Evolutionary conservation across 1,284 basidiomycete genomes (phyloP), one percentile per base, ranked within the genome.

Genomic region (Naganishia liquefaciens): DNA sequence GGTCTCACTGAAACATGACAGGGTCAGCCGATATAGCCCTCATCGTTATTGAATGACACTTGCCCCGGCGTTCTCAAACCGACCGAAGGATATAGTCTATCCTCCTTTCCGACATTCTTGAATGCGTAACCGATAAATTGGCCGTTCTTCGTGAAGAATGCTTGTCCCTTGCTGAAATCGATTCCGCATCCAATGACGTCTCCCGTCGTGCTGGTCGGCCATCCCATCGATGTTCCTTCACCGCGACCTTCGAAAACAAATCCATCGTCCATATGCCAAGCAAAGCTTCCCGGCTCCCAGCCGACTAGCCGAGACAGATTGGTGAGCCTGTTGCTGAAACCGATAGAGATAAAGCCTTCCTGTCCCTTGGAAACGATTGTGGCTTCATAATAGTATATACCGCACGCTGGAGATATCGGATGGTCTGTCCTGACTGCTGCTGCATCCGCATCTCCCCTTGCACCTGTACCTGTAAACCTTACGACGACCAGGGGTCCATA

Each of bases 231-330:
- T 7, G 52, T 68, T 11, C 67, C 67, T 50, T 68, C 62, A 15
- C 67, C 67, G 42, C 51, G 58, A 11, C 69, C 6, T 5, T 65
- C 60, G 40, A 66, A 61, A 1, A 63, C 55, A 28, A 60, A 63
- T 25, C 93, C 93, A 73, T 93, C 92, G 74, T 95, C 92, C n/a
- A 89, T 91, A 74, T 94, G 90, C 78, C 92, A 97, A 44, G 91
- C 93, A 88, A 90, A 95, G n/a, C 90, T 92, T 62, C 87, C 84
- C 68, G 82, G 81, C 75, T 94, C 92, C 90, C 91, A 94, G 3
- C 93, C 93, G 17, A 93, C 91, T 40, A 94, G 83, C 60, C 91
- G 86, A 28, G 84, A 84, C 57, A 90, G 78, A 72, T 85, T 85
- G 50, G 88, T 86, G 30, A 84, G 75, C 6, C 74, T 72, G 17